Percentiles rank a stretch among this genome's conserved stretches.
phyloP scores from a whole-genome alignment of 2,329 filamentous ascomycete species.

The Cladosporium cucumerinum region DNA sequence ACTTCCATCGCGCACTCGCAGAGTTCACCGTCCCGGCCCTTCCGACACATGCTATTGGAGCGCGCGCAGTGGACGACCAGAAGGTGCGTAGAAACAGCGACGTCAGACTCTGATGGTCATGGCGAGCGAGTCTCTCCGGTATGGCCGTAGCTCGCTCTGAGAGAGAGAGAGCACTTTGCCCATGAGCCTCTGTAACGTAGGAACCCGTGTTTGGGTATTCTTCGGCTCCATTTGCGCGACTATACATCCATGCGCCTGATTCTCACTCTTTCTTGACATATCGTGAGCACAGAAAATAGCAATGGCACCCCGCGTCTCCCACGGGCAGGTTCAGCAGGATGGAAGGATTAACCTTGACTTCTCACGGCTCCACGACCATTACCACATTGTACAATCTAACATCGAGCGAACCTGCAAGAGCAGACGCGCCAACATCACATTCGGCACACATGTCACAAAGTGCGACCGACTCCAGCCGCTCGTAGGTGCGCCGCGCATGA shows the following conservation, averaged over 20 bases:
- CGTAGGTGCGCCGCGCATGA: constrained; percentile 41
- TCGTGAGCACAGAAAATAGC: not conserved
- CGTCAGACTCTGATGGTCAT: not conserved
- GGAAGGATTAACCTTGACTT: not conserved
- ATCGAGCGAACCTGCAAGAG: constrained; percentile 2
- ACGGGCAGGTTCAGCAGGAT: not conserved
- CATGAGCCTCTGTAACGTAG: not conserved
- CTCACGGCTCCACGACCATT: constrained; percentile 2
- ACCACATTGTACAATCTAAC: not conserved
- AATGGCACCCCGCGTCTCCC: not conserved
- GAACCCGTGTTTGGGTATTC: not conserved
- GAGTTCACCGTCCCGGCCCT: not conserved
- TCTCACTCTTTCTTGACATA: not conserved
- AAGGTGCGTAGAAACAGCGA: not conserved
- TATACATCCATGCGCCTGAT: not conserved
- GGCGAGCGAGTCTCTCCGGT: not conserved
- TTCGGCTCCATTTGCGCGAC: not conserved
- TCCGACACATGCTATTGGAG: not conserved
- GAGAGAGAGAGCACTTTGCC: not conserved
- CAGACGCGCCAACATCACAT: constrained; percentile 4
- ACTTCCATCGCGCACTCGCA: not conserved
- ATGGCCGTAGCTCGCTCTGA: not conserved
- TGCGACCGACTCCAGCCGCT: constrained; percentile 10
- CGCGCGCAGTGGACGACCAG: not conserved
- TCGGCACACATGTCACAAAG: not conserved